These are phyloP conservation scores for Pistacia integerrima DNA, from an alignment of 345 rosid genomes.

Conservation along the genomic window DNA sequence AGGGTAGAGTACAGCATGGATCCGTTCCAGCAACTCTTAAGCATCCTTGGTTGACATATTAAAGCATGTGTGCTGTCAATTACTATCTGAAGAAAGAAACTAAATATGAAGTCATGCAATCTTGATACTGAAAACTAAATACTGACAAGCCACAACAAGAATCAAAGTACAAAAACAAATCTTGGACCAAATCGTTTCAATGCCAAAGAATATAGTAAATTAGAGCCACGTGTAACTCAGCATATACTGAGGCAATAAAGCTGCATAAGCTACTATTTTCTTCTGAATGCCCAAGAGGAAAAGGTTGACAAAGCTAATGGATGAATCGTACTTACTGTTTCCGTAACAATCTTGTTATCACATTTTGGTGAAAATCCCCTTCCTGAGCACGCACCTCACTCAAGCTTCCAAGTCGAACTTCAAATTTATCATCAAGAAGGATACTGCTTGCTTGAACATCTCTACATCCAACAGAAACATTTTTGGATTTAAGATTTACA, in stretches of 20 bases:
- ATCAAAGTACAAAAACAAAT: not conserved
- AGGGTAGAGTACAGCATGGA: not conserved
- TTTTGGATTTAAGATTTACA: slow-evolving; percentile 8
- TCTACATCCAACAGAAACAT: slow-evolving; percentile 43
- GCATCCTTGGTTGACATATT: not conserved
- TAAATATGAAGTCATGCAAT: slow-evolving; percentile 2
- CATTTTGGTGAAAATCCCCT: slow-evolving; percentile 66
- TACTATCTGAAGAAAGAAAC: not conserved
- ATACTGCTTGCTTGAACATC: slow-evolving; percentile 97
- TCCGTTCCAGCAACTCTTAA: not conserved
- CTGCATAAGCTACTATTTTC: not conserved
- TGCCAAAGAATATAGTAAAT: not conserved
- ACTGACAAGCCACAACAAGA: not conserved
- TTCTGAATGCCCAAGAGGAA: slow-evolving; percentile 11
- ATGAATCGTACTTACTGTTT: slow-evolving; percentile 62
- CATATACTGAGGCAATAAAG: not conserved
- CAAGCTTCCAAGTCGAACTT: slow-evolving; percentile 93
- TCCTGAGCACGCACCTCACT: slow-evolving; percentile 65
- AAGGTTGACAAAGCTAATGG: not conserved
- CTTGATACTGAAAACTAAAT: not conserved
- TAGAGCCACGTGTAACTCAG: slow-evolving; percentile 1
- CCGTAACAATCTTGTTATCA: slow-evolving; percentile 60
- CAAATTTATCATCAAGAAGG: slow-evolving; percentile 91
- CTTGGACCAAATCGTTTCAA: not conserved
- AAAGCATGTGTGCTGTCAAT: not conserved